phyloP scores from a whole-genome alignment of 371 early-diverging fungal genomes.

The Gilbertella persicaria region DNA sequence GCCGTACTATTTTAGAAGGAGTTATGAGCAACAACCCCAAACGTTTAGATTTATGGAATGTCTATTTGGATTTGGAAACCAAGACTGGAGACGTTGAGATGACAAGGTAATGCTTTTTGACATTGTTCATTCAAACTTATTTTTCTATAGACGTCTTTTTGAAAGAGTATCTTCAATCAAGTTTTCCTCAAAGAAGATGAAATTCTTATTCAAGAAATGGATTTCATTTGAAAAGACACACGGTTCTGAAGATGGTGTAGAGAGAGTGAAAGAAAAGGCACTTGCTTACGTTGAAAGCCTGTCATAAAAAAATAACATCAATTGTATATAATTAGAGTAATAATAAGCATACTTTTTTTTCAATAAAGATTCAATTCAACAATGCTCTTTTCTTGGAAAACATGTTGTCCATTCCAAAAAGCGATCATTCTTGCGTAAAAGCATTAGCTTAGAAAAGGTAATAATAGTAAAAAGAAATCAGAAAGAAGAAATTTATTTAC shows the following conservation, averaged over 20 bases:
- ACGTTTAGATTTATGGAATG: slow-evolving; percentile 92
- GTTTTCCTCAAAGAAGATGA: slow-evolving; percentile 96
- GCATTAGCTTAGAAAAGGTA: too few species aligned
- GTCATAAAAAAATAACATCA: slow-evolving; percentile 15
- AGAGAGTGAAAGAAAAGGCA: slow-evolving; percentile 87
- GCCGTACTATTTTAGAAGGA: slow-evolving; percentile 95
- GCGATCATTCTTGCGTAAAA: too few species aligned
- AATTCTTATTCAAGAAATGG: slow-evolving; percentile 97
- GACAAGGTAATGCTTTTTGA: slow-evolving; percentile 52
- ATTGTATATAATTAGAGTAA: not conserved
- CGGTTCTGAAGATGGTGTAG: slow-evolving; percentile 76
- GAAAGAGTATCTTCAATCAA: slow-evolving; percentile 85
- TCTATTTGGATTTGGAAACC: slow-evolving; percentile 95
- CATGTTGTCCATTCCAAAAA: too few species aligned
- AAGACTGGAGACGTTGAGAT: slow-evolving; percentile 67
- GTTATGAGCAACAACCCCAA: slow-evolving; percentile 91
- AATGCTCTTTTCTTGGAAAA: too few species aligned
- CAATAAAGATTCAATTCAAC: not conserved
- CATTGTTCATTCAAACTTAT: not conserved
- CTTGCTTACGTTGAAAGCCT: slow-evolving; percentile 80
- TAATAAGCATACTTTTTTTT: not conserved
- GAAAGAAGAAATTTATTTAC: too few species aligned
- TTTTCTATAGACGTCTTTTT: slow-evolving; percentile 75
- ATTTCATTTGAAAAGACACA: slow-evolving; percentile 89
- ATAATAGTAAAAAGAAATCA: too few species aligned